Evolutionary conservation across 495 filamentous ascomycete genomes (phyloP).

Genomic region (Aspergillus nanangensis): DNA sequence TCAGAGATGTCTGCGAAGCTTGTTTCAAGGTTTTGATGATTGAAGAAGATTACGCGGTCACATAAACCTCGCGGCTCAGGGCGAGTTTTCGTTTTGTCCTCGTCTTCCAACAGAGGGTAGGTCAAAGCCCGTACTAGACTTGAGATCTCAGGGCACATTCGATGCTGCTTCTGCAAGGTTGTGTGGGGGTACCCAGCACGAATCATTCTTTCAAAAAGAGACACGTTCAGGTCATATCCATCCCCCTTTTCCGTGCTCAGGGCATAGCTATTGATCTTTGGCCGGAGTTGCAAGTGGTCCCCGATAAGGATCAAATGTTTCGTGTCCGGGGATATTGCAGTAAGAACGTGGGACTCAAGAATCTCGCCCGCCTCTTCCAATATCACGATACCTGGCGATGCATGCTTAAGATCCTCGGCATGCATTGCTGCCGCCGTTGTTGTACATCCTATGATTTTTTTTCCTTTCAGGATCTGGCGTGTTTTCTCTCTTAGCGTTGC

Average conservation of each 20-base stretch:
- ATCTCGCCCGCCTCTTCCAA: constrained; percentile 82
- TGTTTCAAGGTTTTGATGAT: constrained; percentile 54
- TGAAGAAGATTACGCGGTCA: constrained; percentile 60
- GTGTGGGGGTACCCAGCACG: constrained; percentile 48
- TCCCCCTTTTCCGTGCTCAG: constrained; percentile 63
- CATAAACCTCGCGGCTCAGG: constrained; percentile 54
- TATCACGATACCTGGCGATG: constrained; percentile 31
- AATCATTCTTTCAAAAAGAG: constrained; percentile 69
- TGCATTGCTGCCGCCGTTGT: constrained; percentile 72
- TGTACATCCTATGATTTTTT: constrained; percentile 69
- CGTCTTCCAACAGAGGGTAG: constrained; percentile 63
- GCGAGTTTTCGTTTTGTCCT: constrained; percentile 43
- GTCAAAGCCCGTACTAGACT: constrained; percentile 52
- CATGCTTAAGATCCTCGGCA: constrained; percentile 42
- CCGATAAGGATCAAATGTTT: constrained; percentile 72
- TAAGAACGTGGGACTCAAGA: constrained; percentile 66
- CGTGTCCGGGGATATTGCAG: constrained; percentile 52
- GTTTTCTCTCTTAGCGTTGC: constrained; percentile 45
- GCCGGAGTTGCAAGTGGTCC: constrained; percentile 73
- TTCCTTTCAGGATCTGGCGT: constrained; percentile 42
- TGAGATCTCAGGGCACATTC: constrained; percentile 71
- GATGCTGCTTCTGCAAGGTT: constrained; percentile 58
- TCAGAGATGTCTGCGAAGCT: constrained; percentile 37
- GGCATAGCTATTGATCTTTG: constrained; percentile 61
- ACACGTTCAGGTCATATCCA: constrained; percentile 66